Conservation (phyloP, 768 basidiomycete genomes). For the Kwoniella europaea region DNA sequence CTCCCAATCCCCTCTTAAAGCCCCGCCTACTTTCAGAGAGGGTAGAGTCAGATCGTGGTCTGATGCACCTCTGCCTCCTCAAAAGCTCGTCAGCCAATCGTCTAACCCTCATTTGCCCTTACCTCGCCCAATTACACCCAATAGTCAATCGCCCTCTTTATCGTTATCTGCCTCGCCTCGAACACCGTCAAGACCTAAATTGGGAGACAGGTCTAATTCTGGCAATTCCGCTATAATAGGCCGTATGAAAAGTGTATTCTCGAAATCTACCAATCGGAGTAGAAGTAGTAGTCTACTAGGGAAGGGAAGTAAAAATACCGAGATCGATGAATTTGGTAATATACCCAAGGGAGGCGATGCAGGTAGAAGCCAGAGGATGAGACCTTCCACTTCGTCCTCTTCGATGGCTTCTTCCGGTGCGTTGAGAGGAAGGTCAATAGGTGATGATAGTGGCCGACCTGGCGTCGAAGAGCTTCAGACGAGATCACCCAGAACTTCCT, state of each 20-base stretch:
- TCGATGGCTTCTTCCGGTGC: constrained; percentile 20
- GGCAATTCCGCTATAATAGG: constrained; percentile 48
- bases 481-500: constrained; percentile 35
- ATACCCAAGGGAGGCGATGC: constrained; percentile 1
- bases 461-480: background rate
- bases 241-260: constrained; percentile 42
- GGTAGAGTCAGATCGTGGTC: constrained; percentile 45
- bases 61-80: constrained; percentile 41
- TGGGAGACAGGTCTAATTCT: constrained; percentile 45
- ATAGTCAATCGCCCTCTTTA: background rate
- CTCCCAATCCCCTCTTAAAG: background rate
- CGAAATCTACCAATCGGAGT: constrained; percentile 22
- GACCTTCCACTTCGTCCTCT: constrained; percentile 26
- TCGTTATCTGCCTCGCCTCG: constrained; percentile 23
- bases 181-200: constrained; percentile 31
- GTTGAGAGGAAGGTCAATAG: constrained; percentile 15
- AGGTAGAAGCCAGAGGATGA: constrained; percentile 12
- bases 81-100: constrained; percentile 5
- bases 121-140: constrained; percentile 11
- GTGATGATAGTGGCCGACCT: constrained; percentile 19
- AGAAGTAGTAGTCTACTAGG: constrained; percentile 36
- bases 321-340: constrained; percentile 45
- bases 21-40: constrained; percentile 12
- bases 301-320: constrained; percentile 15
- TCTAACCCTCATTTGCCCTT: constrained; percentile 14